These are phyloP conservation scores for Crithidia acanthocephali DNA, from an alignment of 208 protist genomes.

Conservation along the genomic window DNA sequence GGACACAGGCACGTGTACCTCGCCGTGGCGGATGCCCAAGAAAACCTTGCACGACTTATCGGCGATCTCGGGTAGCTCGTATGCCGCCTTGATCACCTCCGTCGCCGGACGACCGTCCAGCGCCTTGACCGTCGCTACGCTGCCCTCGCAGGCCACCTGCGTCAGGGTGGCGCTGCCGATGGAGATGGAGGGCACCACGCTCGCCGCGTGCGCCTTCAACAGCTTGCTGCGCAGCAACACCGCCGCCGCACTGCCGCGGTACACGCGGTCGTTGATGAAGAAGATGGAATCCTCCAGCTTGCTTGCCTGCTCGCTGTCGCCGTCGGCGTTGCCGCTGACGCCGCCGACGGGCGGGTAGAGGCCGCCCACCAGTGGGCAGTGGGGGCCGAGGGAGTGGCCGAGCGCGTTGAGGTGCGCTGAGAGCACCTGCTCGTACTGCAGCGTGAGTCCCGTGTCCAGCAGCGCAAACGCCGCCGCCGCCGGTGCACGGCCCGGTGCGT, in stretches of 20 bases:
- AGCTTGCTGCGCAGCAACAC: conserved; percentile 75
- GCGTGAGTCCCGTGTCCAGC: conserved; percentile 66
- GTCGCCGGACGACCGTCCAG: conserved; percentile 57
- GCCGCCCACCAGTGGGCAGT: conserved; percentile 67
- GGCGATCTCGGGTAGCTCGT: conserved; percentile 56
- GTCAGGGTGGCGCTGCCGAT: conserved; percentile 45
- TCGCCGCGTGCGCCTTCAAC: conserved; percentile 59
- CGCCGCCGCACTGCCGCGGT: conserved; percentile 75
- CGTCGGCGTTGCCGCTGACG: conserved; percentile 10
- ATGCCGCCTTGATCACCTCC: conserved; percentile 67
- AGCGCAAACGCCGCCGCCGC: conserved; percentile 66
- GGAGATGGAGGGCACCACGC: conserved; percentile 80
- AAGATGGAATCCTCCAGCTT: conserved; percentile 78
- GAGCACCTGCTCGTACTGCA: conserved; percentile 81
- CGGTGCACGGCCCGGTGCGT: conserved; percentile 36
- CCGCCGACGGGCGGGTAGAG: conserved; percentile 69
- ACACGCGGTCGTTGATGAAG: conserved; percentile 84
- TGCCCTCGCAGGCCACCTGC: conserved; percentile 44
- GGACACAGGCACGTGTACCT: conserved; percentile 61
- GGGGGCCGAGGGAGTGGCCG: conserved; percentile 34
- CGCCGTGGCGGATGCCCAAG: conserved; percentile 56
- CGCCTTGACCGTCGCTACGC: conserved; percentile 45
- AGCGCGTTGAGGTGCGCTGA: conserved; percentile 61
- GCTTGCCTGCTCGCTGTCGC: conserved; percentile 12
- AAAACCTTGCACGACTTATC: conserved; percentile 73